phyloP scores from a whole-genome alignment of 176 grass and related monocot genomes.

The Avena sativa region DNA sequence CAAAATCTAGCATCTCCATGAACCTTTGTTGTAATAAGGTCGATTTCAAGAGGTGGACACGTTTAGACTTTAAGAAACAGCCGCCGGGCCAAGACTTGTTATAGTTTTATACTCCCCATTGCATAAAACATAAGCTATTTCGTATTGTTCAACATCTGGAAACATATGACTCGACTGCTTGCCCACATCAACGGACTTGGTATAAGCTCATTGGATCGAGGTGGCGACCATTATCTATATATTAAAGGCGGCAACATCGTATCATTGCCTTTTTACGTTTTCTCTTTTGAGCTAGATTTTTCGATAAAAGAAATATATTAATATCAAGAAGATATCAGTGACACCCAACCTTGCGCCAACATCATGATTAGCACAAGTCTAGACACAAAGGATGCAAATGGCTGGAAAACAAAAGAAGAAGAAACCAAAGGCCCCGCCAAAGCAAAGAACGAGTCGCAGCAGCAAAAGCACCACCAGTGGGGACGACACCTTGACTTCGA shows the following conservation, averaged over 20 bases:
- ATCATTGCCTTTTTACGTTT: not conserved
- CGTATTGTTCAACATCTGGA: slow-evolving; percentile 17
- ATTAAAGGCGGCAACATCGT: slow-evolving; percentile 23
- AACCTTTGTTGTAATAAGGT: not conserved
- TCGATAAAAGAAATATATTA: too few species aligned
- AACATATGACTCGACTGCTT: slow-evolving; percentile 37
- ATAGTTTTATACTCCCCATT: not conserved
- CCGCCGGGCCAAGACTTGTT: not conserved
- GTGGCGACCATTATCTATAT: slow-evolving; percentile 37
- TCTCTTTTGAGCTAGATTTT: not conserved
- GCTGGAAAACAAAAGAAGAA: too few species aligned
- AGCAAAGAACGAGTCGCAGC: too few species aligned
- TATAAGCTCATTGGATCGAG: slow-evolving; percentile 32
- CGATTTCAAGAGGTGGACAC: not conserved
- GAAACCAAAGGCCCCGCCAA: too few species aligned
- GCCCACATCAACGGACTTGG: slow-evolving; percentile 43
- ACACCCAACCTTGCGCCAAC: too few species aligned
- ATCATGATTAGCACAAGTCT: too few species aligned
- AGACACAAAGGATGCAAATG: too few species aligned
- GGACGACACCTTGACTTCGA: too few species aligned
- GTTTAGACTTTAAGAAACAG: not conserved
- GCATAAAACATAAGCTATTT: not conserved
- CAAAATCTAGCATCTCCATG: not conserved
- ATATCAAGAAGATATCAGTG: too few species aligned
- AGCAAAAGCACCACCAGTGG: too few species aligned